Base-by-base conservation (phyloP, 768 basidiomycete species). In the Boletus rubropictus region DNA sequence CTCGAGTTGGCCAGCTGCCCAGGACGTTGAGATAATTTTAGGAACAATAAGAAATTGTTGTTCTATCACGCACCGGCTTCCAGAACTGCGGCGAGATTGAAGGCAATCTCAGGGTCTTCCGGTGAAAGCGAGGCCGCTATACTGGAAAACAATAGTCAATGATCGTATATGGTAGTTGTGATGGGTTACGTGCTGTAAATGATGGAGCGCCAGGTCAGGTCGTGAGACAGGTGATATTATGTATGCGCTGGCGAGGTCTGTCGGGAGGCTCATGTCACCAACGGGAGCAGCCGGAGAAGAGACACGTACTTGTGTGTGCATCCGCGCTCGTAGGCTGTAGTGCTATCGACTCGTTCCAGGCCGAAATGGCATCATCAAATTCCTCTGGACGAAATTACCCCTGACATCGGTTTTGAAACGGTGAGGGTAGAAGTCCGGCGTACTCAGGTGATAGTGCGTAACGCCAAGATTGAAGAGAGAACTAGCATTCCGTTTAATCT, bases 221-320 rank as follows among this genome's bases (percentile, higher is more conserved):
- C 87, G 78, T 50, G 86, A 76, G 55, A 82, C 77, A 66, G 78
- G 73, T 44, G 86, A 87, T 60, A 89, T 82, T 60, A 92, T 85
- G 69, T 91, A 92, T 57, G 89, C 89, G 64, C 86, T 90, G 43
- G 90, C 89, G 39, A 92, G 73, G 70, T 92, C 89, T 92, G 58
- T 51, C 47, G 56, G 50, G 51, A 53, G 50, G 36, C 48, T 55
- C 54, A 51, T 58, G 53, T 59, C 57, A 51, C 32, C 53, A 42
- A 46, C 52, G 49, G 52, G 36, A 42, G 45, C 25, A 49, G 42
- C 52, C 49, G 48, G 58, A 38, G 54, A 57, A 52, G 39, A 53
- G 48, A 46, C 39, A 72, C 80, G 52, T 65, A 90, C 90, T 92
- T 31, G 86, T 90, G 68, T 93, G 90, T 25, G 89, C 81, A 63